phyloP scores from a whole-genome alignment of 345 rosid species.

The Lepidium aucheri region DNA sequence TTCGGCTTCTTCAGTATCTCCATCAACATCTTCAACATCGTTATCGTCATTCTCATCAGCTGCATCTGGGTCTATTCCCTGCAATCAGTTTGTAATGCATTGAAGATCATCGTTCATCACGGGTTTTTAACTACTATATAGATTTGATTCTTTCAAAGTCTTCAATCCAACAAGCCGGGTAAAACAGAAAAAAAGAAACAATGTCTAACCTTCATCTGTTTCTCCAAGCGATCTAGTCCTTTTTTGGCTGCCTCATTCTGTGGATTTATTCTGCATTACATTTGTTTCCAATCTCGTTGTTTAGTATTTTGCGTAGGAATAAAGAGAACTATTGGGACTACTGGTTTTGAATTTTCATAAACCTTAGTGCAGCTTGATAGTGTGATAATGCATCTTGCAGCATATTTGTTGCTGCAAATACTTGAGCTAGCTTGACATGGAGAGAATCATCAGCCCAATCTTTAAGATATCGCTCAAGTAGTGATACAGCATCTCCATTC shows the following conservation, averaged over 20 bases:
- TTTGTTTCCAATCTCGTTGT: neutral
- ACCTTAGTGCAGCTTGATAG: constrained; percentile 93
- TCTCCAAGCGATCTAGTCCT: constrained; percentile 95
- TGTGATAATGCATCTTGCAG: constrained; percentile 82
- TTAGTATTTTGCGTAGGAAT: neutral
- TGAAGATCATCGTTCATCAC: neutral
- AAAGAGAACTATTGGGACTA: neutral
- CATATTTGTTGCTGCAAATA: constrained; percentile 78
- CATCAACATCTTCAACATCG: constrained; percentile 93
- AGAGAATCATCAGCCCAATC: constrained; percentile 98
- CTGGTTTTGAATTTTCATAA: neutral
- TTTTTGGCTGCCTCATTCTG: constrained; percentile 90
- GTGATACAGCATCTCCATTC: constrained; percentile 83
- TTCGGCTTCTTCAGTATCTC: constrained; percentile 86
- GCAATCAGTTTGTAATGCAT: constrained; percentile 10
- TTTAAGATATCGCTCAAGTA: constrained; percentile 92
- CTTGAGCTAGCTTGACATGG: constrained; percentile 96
- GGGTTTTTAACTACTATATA: neutral
- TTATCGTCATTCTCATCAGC: constrained; percentile 95
- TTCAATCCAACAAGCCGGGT: neutral
- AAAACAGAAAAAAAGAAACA: neutral
- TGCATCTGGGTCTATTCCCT: constrained; percentile 99
- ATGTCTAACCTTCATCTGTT: constrained; percentile 83
- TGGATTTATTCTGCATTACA: constrained; percentile 62
- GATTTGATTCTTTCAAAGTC: neutral